Evolutionary conservation across 2,329 filamentous ascomycete genomes (phyloP).

Genomic region (Diaporthe capsici): DNA sequence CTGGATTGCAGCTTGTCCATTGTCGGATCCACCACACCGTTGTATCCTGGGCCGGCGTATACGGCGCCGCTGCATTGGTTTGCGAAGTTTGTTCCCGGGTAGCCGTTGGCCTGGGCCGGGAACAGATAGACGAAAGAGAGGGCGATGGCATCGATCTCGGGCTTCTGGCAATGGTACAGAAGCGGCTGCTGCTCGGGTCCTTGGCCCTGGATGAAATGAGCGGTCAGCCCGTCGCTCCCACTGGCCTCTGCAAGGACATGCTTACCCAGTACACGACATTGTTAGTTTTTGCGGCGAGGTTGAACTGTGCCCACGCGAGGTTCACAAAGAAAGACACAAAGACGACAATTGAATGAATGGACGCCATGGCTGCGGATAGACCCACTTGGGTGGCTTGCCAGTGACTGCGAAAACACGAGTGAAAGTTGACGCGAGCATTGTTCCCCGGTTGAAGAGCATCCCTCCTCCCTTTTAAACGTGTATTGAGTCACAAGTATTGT

Average conservation of each 20-base stretch:
- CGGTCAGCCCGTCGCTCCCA: slow-evolving; percentile 8
- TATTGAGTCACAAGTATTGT: neutral
- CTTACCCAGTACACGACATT: slow-evolving; percentile 60
- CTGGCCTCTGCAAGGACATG: neutral
- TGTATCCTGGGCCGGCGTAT: slow-evolving; percentile 52
- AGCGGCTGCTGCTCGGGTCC: slow-evolving; percentile 55
- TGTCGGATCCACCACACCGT: slow-evolving; percentile 48
- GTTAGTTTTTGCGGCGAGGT: slow-evolving; percentile 53
- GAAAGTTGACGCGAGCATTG: slow-evolving; percentile 17
- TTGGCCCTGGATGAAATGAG: slow-evolving; percentile 52
- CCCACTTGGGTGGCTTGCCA: slow-evolving; percentile 34
- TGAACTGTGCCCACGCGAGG: slow-evolving; percentile 45
- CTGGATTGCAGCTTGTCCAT: slow-evolving; percentile 51
- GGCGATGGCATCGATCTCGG: slow-evolving; percentile 58
- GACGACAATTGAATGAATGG: slow-evolving; percentile 14
- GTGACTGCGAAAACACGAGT: slow-evolving; percentile 20
- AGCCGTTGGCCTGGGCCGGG: slow-evolving; percentile 58
- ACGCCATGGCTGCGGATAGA: slow-evolving; percentile 27
- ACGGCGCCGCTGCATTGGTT: slow-evolving; percentile 55
- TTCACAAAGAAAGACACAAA: slow-evolving; percentile 6
- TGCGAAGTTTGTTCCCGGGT: slow-evolving; percentile 57
- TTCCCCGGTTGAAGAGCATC: neutral
- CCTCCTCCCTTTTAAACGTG: neutral
- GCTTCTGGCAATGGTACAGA: slow-evolving; percentile 55
- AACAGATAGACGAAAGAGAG: slow-evolving; percentile 59